These are phyloP conservation scores for Alternaria conjuncta DNA, from an alignment of 2,329 filamentous ascomycete genomes.

Conservation along the genomic window DNA sequence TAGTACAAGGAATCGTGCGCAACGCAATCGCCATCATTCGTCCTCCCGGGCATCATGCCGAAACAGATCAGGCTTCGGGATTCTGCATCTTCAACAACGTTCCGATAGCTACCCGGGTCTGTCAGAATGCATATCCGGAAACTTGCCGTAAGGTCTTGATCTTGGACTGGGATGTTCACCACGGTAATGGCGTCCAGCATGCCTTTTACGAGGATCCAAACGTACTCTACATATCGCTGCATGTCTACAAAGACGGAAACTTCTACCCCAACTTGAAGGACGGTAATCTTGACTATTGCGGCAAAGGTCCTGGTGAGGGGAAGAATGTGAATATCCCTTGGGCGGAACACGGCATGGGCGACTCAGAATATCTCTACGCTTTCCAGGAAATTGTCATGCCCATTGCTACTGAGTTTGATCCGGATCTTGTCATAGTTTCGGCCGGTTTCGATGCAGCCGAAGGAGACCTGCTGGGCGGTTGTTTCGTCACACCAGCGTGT, in stretches of 20 bases:
- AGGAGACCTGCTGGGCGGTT: conserved; percentile 90
- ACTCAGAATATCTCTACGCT: conserved; percentile 94
- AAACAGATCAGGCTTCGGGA: conserved; percentile 83
- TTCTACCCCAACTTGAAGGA: conserved; percentile 79
- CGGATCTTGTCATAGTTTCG: conserved; percentile 92
- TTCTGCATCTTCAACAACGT: conserved; percentile 99
- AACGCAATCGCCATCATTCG: conserved; percentile 96
- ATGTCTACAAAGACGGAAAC: conserved; percentile 80
- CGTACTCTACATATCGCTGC: conserved; percentile 92
- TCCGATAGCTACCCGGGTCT: conserved; percentile 86
- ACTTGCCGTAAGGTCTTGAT: conserved; percentile 88
- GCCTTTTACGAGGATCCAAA: conserved; percentile 96
- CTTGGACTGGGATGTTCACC: conserved; percentile 84
- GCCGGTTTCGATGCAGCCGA: conserved; percentile 95
- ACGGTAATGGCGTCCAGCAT: conserved; percentile 92
- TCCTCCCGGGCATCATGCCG: conserved; percentile 93
- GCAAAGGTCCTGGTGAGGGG: conserved; percentile 63
- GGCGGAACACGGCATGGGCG: conserved; percentile 79
- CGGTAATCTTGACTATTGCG: conserved; percentile 66
- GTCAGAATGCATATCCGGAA: conserved; percentile 80
- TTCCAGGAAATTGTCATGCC: conserved; percentile 98
- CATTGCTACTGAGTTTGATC: conserved; percentile 89
- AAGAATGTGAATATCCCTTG: conserved; percentile 74
- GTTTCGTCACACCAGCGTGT: conserved; percentile 87
- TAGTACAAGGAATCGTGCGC: conserved; percentile 81